Evolutionary conservation across 2,329 filamentous ascomycete species (phyloP), one percentile per base, ranked within the genome.

Genomic region (Teratosphaeria zuluensis): DNA sequence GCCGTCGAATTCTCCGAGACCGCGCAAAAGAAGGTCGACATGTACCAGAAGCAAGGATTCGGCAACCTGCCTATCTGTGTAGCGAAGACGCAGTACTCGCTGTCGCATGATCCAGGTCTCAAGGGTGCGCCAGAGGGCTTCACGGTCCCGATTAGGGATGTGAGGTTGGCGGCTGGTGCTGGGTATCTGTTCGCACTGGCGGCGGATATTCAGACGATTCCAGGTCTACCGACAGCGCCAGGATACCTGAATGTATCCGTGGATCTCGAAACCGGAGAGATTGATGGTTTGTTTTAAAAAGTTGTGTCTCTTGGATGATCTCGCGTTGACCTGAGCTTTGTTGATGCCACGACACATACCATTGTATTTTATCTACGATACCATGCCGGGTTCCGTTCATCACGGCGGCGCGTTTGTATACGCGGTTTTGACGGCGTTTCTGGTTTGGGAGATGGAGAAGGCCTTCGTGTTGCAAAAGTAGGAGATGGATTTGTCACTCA

Each of bases 121-220:
- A 99, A 99, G 83, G 94, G 94, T 62, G 94, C 94, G 8, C 94
- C 94, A 28, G 89, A 87, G 3, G 94, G 92, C 60, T 99, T 97
- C 75, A 95, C 90, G 0, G 85, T 99, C 5, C 94, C 94, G 1
- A 96, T 99, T 67, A 81, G 92, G 60, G 94, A 99, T 71, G 92
- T 99, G 46, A 82, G 92, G 62, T 85, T 99, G 81, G 94, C 94
- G 31, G 92, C 92, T 60, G 94, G 94, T 70, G 94, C 90, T 62
- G 94, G 94, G 63, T 96, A 96, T 74, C 77, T 96, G 82, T 96
- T 96, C 68, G 94, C 94, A 6, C 82, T 97, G 62, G 94, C 94
- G 57, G 94, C 94, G 14, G 94, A 99, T 71, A 97, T 99, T 65
- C 94, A 97, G 80, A 99, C 94, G 1, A 99, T 99, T 64, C 94